A percentile compares a stretch with the other conserved stretches of the same genome.
phyloP scores from a whole-genome alignment of 306 rosid species.

The Canavalia gladiata region DNA sequence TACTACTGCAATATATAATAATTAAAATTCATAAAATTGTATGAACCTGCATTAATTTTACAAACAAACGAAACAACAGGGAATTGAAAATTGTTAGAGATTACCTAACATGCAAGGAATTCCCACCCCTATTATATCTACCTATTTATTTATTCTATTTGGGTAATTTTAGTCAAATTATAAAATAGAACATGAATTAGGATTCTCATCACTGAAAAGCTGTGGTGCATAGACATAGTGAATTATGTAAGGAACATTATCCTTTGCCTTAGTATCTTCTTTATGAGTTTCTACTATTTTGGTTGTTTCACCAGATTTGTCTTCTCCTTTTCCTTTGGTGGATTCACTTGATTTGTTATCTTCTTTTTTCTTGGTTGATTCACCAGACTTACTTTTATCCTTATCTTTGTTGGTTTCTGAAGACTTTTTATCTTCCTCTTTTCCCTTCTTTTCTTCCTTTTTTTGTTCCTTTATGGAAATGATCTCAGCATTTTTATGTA shows the following conservation, averaged over 20 bases:
- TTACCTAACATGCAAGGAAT: background rate
- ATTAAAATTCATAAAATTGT: too few relatives aligned
- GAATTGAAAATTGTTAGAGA: background rate
- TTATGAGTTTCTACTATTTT: slow-evolving; percentile 47
- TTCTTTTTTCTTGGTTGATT: background rate
- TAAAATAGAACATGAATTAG: slow-evolving; percentile 73
- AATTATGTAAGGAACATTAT: slow-evolving; percentile 73
- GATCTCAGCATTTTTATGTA: slow-evolving; percentile 71
- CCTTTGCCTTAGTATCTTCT: slow-evolving; percentile 64
- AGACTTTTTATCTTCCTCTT: slow-evolving; percentile 36
- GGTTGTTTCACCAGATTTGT: slow-evolving; percentile 38
- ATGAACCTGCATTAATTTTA: too few relatives aligned
- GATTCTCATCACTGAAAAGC: slow-evolving; percentile 84
- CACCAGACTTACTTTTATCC: background rate
- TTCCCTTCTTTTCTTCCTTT: slow-evolving; percentile 46
- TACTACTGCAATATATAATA: too few relatives aligned
- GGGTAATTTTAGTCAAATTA: slow-evolving; percentile 22
- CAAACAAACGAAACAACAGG: background rate
- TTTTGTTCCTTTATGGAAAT: slow-evolving; percentile 55
- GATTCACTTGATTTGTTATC: background rate
- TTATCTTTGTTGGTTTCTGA: slow-evolving; percentile 40
- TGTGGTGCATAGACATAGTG: slow-evolving; percentile 85
- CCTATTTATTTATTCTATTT: background rate
- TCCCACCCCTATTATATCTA: too few relatives aligned
- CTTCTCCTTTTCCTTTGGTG: slow-evolving; percentile 32